Percentiles rank a stretch among this genome's conserved stretches.
Conservation (phyloP, 805 yeast genomes). For the Myxozyma geophila region DNA sequence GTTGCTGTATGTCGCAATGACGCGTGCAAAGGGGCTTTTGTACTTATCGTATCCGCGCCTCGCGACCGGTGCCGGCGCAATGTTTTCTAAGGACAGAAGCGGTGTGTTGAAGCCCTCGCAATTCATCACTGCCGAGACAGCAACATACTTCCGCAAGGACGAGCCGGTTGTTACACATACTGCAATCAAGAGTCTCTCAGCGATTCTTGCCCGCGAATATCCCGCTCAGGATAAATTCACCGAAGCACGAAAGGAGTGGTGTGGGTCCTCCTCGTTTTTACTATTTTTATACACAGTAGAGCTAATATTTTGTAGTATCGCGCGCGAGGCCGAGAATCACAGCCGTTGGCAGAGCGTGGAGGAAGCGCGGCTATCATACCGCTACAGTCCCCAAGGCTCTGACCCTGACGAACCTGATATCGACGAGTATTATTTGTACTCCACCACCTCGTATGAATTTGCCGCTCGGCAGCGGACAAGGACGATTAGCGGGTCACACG, state of each 20-base stretch:
- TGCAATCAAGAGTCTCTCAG: slow-evolving; percentile 1
- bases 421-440: background rate
- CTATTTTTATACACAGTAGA: background rate
- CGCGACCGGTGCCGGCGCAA: background rate
- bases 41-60: slow-evolving; percentile 19
- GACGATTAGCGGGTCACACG: background rate
- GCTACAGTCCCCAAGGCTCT: no score
- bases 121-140: slow-evolving; percentile 10
- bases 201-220: slow-evolving; percentile 19
- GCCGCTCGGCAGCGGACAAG: background rate
- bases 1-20: slow-evolving; percentile 84
- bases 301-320: background rate
- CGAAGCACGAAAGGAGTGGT: slow-evolving; percentile 26
- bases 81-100: background rate
- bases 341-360: slow-evolving; percentile 15
- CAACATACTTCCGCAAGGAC: background rate
- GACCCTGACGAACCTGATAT: background rate
- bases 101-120: slow-evolving; percentile 7
- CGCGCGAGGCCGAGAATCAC: background rate
- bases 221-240: slow-evolving; percentile 9
- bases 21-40: slow-evolving; percentile 67
- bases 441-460: background rate
- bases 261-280: slow-evolving; percentile 25
- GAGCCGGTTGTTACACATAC: slow-evolving; percentile 7
- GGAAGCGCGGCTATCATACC: background rate